A percentile compares a stretch with the other conserved stretches of the same genome.
These are phyloP conservation scores for Spizellomyces punctatus DNA, from an alignment of 192 early-diverging fungal genomes.

Conservation along the genomic window DNA sequence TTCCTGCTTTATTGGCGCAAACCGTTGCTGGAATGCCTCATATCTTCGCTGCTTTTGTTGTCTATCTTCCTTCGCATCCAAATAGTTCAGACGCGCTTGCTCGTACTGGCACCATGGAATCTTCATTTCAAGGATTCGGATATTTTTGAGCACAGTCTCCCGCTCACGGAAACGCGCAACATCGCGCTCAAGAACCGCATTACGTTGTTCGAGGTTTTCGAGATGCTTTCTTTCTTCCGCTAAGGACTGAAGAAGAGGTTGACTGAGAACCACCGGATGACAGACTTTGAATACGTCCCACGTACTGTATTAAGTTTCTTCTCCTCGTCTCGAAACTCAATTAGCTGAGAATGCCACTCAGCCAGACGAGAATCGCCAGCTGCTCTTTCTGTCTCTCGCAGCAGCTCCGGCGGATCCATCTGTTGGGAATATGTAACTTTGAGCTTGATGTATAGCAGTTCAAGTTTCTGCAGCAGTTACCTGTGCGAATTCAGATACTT, in stretches of 20 bases:
- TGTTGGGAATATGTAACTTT: slow-evolving; percentile 18
- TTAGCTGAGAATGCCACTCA: slow-evolving; percentile 69
- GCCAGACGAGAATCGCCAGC: slow-evolving; percentile 71
- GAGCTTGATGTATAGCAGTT: neutral
- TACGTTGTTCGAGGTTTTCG: slow-evolving; percentile 67
- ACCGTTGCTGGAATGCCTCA: slow-evolving; percentile 8
- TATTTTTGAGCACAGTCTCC: slow-evolving; percentile 61
- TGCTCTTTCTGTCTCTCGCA: slow-evolving; percentile 84
- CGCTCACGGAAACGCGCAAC: slow-evolving; percentile 75
- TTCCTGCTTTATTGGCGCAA: slow-evolving; percentile 45
- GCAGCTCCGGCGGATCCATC: slow-evolving; percentile 75
- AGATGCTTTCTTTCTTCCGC: slow-evolving; percentile 56
- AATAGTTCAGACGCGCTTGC: slow-evolving; percentile 56
- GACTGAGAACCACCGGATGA: neutral
- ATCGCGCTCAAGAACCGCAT: slow-evolving; percentile 74
- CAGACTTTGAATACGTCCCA: no score
- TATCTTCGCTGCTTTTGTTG: neutral
- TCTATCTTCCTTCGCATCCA: slow-evolving; percentile 30
- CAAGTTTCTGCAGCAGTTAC: slow-evolving; percentile 45
- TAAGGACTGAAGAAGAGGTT: slow-evolving; percentile 25
- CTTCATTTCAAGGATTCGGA: slow-evolving; percentile 62
- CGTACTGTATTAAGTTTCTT: slow-evolving; percentile 33
- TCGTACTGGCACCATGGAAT: slow-evolving; percentile 68
- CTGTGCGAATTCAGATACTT: slow-evolving; percentile 85
- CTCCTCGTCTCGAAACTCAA: slow-evolving; percentile 40